Evolutionary conservation across 2,329 filamentous ascomycete species (phyloP).

Genomic region (Exophiala lecanii-corni): DNA sequence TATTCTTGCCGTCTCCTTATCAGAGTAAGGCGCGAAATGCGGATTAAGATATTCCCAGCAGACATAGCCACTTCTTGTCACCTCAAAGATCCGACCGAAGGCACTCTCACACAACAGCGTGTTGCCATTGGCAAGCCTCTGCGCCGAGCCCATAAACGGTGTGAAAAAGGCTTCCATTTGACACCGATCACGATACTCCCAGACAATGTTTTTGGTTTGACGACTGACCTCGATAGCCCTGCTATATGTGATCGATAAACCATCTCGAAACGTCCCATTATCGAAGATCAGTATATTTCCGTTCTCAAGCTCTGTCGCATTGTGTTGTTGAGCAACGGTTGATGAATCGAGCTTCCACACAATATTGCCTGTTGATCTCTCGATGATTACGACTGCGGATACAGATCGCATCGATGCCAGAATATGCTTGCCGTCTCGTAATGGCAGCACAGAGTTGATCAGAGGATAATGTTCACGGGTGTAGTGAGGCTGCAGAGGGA

Average conservation of each 20-base stretch:
- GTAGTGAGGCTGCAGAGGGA: conserved; percentile 39
- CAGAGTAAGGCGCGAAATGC: conserved; percentile 37
- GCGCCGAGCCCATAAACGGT: conserved; percentile 46
- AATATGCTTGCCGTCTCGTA: conserved; percentile 38
- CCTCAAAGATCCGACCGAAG: conserved; percentile 43
- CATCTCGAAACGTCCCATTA: conserved; percentile 42
- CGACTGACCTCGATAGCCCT: conserved; percentile 40
- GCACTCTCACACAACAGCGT: conserved; percentile 42
- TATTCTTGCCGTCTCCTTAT: conserved; percentile 31
- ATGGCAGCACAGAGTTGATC: conserved; percentile 41
- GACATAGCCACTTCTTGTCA: conserved; percentile 38
- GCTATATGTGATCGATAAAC: conserved; percentile 39
- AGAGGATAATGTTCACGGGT: conserved; percentile 43
- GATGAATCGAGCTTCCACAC: conserved; percentile 41
- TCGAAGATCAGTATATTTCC: conserved; percentile 46
- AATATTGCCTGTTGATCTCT: conserved; percentile 37
- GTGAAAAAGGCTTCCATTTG: conserved; percentile 41
- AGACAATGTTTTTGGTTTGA: conserved; percentile 38
- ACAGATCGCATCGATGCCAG: conserved; percentile 41
- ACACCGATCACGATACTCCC: conserved; percentile 41
- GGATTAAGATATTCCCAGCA: conserved; percentile 44
- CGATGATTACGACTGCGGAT: conserved; percentile 42
- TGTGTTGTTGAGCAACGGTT: conserved; percentile 43
- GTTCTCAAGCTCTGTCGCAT: conserved; percentile 38
- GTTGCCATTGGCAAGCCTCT: conserved; percentile 40